Conservation (phyloP, 306 rosid genomes). For the Herpetospermum pedunculosum region DNA sequence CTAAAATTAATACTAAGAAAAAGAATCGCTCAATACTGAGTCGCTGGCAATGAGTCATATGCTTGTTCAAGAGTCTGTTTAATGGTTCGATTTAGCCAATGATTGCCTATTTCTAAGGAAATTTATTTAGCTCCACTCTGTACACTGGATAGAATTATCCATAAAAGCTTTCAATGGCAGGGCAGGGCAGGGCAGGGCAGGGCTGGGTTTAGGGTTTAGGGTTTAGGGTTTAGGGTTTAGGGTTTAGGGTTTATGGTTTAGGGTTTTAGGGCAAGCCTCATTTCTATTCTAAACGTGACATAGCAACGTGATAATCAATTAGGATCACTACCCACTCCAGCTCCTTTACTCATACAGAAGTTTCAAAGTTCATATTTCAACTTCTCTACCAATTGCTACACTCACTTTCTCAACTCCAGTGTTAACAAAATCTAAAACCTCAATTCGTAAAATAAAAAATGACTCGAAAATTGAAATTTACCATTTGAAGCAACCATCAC, state of each 20-base stretch:
- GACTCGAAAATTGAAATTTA: background rate
- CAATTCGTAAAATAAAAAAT: background rate
- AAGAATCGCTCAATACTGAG: background rate
- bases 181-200: too few species aligned
- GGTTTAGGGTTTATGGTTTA: too few species aligned
- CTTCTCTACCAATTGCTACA: background rate
- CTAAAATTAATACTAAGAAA: background rate
- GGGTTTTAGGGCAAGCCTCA: background rate
- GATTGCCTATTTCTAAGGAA: background rate
- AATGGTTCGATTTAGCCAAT: background rate
- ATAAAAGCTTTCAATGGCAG: background rate
- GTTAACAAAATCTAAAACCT: background rate
- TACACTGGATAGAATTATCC: background rate
- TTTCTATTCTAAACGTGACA: background rate
- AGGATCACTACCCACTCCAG: background rate
- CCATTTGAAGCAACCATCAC: constrained; percentile 96
- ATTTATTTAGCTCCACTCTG: background rate
- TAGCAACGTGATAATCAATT: background rate
- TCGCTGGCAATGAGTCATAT: background rate
- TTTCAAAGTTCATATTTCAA: background rate
- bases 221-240: too few species aligned
- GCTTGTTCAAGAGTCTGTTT: background rate
- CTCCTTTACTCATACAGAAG: background rate
- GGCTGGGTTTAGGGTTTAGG: too few species aligned
- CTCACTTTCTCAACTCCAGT: background rate